A percentile compares a stretch with the other conserved stretches of the same genome.
These are phyloP conservation scores for Tylopilus subfusipes DNA, from an alignment of 768 basidiomycete genomes.

Conservation along the genomic window DNA sequence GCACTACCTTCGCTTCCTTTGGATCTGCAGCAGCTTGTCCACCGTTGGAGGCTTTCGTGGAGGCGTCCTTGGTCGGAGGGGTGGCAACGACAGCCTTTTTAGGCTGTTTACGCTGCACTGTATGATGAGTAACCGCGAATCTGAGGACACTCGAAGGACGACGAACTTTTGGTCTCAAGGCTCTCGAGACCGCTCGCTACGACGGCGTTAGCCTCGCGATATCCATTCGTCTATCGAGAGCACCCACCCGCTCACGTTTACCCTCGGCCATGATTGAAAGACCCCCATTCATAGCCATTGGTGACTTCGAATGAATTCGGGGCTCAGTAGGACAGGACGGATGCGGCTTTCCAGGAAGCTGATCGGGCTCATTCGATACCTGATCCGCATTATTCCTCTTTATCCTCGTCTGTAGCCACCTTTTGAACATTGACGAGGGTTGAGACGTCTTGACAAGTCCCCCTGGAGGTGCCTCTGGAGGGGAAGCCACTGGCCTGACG, in stretches of 20 bases:
- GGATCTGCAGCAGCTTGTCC: no score
- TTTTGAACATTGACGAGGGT: neutral
- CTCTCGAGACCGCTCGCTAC: neutral
- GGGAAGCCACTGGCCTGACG: neutral
- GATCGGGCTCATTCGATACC: neutral
- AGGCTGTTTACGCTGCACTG: no score
- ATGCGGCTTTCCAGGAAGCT: neutral
- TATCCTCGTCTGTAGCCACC: neutral
- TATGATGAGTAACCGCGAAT: no score
- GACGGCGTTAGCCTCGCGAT: neutral
- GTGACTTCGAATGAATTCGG: neutral
- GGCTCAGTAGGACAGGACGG: neutral
- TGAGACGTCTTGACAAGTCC: neutral
- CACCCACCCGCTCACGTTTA: neutral
- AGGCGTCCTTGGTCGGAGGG: no score
- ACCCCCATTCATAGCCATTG: neutral
- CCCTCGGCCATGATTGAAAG: neutral
- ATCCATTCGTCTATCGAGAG: neutral
- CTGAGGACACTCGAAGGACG: neutral
- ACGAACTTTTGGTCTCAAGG: neutral
- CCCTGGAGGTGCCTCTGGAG: neutral
- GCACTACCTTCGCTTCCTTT: no score
- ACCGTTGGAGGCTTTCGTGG: no score
- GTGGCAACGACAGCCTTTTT: no score
- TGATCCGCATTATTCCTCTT: neutral